phyloP scores from a whole-genome alignment of 139 green algal species.

The Picochlorum sp. region DNA sequence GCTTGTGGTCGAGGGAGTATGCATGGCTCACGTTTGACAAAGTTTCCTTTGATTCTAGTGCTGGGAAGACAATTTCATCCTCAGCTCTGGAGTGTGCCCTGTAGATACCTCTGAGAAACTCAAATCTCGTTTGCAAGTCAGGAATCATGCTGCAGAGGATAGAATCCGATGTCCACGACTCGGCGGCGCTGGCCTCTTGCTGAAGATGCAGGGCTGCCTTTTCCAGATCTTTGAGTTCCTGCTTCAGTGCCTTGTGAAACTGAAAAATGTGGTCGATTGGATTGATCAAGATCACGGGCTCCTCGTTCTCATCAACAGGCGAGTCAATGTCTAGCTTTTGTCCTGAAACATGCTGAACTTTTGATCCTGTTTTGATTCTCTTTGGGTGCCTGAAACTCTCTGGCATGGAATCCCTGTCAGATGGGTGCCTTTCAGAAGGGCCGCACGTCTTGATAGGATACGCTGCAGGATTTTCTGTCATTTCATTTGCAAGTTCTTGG shows the following conservation, averaged over 20 bases:
- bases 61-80: slow-evolving; percentile 97
- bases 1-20: slow-evolving; percentile 93
- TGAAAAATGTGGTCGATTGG: slow-evolving; percentile 98
- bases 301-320: background rate
- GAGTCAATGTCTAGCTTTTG: too few relatives aligned
- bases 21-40: slow-evolving; percentile 89
- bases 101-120: slow-evolving; percentile 84
- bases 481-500: background rate
- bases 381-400: background rate
- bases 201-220: slow-evolving; percentile 52
- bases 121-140: slow-evolving; percentile 77
- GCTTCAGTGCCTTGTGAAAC: slow-evolving; percentile 51
- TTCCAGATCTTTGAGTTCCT: slow-evolving; percentile 79
- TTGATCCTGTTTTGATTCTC: background rate
- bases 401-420: background rate
- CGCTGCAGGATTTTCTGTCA: slow-evolving; percentile 27
- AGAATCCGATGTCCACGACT: background rate
- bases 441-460: slow-evolving; percentile 38
- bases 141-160: slow-evolving; percentile 7
- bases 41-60: slow-evolving; percentile 87
- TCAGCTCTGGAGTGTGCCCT: slow-evolving; percentile 63
- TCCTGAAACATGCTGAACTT: too few relatives aligned
- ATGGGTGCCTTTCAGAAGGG: background rate
- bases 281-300: slow-evolving; percentile 25
- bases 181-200: slow-evolving; percentile 8